Base-by-base conservation (phyloP, 2,329 filamentous ascomycete species). In the Macrophomina phaseolina region DNA sequence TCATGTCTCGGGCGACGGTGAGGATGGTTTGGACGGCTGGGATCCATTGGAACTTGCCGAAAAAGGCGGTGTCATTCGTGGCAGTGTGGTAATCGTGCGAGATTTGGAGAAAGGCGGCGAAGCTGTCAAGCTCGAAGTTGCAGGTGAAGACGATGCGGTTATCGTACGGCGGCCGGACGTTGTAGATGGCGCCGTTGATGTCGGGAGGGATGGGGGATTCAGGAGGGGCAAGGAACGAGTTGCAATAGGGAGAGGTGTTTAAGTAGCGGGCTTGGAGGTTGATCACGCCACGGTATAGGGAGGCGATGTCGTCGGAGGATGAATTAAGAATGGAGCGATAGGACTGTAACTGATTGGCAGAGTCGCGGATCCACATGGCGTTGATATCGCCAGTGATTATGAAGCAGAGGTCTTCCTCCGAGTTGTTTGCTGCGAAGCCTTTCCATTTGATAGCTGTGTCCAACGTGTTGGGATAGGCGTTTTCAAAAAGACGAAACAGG, bases 401-500 rank as follows among this genome's bases (percentile, higher is more conserved):
- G 70, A 86, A 87, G 4, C 85, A 84, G 68, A 90, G 79, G 76
- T 92, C 90, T 75, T 91, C 89, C 1, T 84, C 83, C 0, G 83
- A 76, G 70, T 86, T 83, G 67, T 87, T 82, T 40, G 82, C 83
- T 0, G 87, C 82, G 64, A 81, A 80, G 3, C 90, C 90, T 66
- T 85, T 87, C 90, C 89, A 92, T 68, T 84, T 84, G 45, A 92
- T 85, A 0, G 90, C 90, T 0, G 90, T 92, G 73, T 92, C 90
- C 8, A 93, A 81, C 0, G 90, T 92, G 75, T 92, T 93, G 0
- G 91, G 90, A 74, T 88, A 93, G 1, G 87, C 82, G 74, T 93
- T 93, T 70, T 88, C 79, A 73, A 93, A 93, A 11, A 93, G 81
- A 3, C 89, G 84, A 74, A 85, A 88, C 23, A 93, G 82, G 74